Base-by-base conservation (phyloP, 129 eudicot species). In the Flaveria brownii region DNA sequence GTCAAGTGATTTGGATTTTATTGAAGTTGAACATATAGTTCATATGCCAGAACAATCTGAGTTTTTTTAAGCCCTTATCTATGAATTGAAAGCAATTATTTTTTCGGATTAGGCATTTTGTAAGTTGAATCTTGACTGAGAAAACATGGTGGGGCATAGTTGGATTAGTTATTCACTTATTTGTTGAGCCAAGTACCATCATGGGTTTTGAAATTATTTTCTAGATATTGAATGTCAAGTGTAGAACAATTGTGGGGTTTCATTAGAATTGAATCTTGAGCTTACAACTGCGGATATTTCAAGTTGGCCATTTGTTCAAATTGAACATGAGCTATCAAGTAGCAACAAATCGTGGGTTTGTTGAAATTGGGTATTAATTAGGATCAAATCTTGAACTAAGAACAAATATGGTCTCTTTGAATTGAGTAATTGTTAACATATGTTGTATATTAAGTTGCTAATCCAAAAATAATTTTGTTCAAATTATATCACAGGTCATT, bases 401-500 rank as follows among this genome's bases (percentile, higher is more conserved):
- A 30, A 30, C 36, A 30, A 30, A 30, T 30, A 4, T 30, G 36
- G 0, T 30, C 36, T 30, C 36, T 33, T 17, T 56, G 51, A 36
- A n/a, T 73, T 4, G 36, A 30, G 36, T 30, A 30, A 30, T 30
- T 57, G 11, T 73, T 42, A 17, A 73, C n/a, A 42, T 12, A 57
- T 73, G 72, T 67, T 45, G 65, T 0, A 49, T 45, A 16, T 65
- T 23, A n/a, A 23, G 9, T 66, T 39, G 72, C 66, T 71, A 36
- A 76, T 51, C 39, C 47, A 6, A 67, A 0, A 30, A 65, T 62
- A 45, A 70, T 5, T 5, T 66, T 69, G 54, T 71, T 71, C 3
- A 15, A 62, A 39, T 77, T 23, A 56, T 74, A 70, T 69, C 82
- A 52, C 75, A 90, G 95, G 91, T 93, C 98, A 47, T 17, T 90